These are phyloP conservation scores for Hanseniaspora hatyaiensis DNA, from an alignment of 805 yeast genomes.

Conservation along the genomic window DNA sequence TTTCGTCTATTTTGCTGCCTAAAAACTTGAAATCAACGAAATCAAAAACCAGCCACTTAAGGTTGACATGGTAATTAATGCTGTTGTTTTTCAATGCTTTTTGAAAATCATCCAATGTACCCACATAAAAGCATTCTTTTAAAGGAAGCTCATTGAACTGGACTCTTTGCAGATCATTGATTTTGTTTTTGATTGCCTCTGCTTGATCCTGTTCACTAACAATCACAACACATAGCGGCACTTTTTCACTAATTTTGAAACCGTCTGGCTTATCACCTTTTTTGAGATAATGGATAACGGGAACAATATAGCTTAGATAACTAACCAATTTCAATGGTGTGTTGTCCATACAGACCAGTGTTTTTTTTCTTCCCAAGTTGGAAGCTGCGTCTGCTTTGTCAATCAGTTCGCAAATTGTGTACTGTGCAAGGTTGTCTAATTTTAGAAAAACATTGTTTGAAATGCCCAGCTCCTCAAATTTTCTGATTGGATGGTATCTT, in stretches of 20 bases:
- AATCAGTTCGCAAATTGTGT: not conserved
- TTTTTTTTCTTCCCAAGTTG: not conserved
- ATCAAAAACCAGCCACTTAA: slow-evolving; percentile 3
- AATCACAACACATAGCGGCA: not conserved
- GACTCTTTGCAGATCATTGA: not conserved
- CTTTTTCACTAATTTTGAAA: not conserved
- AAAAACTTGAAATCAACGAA: not conserved
- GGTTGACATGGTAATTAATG: not conserved
- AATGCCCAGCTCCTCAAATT: not conserved
- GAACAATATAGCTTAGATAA: not conserved
- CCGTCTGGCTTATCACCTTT: not conserved
- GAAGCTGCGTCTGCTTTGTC: not conserved
- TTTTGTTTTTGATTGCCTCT: not conserved
- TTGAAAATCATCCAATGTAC: not conserved
- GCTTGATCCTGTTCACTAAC: slow-evolving; percentile 1
- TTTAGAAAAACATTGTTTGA: not conserved
- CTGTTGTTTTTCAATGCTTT: not conserved
- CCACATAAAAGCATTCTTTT: not conserved
- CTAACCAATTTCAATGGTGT: not conserved
- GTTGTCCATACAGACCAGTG: not conserved
- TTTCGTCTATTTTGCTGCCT: not conserved
- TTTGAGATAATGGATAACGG: not conserved
- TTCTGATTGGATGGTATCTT: slow-evolving; percentile 2
- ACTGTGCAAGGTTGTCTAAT: slow-evolving; percentile 6
- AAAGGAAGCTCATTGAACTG: not conserved